Conservation (phyloP, 108 stramenopile species). For the Aurantiochytrium sp. region DNA sequence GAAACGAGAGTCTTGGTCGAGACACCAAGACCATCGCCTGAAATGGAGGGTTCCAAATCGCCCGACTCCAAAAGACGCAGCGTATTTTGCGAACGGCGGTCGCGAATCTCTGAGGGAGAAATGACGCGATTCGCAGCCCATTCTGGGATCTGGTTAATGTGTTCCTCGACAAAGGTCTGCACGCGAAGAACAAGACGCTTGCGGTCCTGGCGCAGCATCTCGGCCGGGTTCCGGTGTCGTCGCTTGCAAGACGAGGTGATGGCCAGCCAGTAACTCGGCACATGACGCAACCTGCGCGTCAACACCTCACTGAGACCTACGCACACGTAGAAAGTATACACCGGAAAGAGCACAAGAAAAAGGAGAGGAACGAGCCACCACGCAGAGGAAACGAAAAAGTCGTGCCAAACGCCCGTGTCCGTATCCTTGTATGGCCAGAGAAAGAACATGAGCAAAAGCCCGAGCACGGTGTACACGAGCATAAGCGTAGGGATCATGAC, state of each 20-base stretch:
- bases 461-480: not conserved
- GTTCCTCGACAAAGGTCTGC: not conserved
- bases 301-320: not conserved
- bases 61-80: not conserved
- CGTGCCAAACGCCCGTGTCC: not conserved
- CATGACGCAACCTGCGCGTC: not conserved
- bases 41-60: not conserved
- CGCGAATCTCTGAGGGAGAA: not conserved
- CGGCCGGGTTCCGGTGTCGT: not conserved
- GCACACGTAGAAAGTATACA: not conserved
- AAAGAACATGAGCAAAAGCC: not conserved
- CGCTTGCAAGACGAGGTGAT: not conserved
- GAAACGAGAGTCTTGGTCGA: not conserved
- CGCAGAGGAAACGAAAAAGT: not conserved
- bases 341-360: not conserved
- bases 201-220: slow-evolving; percentile 16
- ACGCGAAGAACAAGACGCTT: not conserved
- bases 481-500: not conserved
- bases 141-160: not conserved
- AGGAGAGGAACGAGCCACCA: not conserved
- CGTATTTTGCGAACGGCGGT: not conserved
- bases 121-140: not conserved
- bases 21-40: not conserved
- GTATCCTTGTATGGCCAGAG: slow-evolving; percentile 4
- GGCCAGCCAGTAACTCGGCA: not conserved